Evolutionary conservation across 116 monocot genomes (phyloP).

Genomic region (Phalaenopsis hybrid): DNA sequence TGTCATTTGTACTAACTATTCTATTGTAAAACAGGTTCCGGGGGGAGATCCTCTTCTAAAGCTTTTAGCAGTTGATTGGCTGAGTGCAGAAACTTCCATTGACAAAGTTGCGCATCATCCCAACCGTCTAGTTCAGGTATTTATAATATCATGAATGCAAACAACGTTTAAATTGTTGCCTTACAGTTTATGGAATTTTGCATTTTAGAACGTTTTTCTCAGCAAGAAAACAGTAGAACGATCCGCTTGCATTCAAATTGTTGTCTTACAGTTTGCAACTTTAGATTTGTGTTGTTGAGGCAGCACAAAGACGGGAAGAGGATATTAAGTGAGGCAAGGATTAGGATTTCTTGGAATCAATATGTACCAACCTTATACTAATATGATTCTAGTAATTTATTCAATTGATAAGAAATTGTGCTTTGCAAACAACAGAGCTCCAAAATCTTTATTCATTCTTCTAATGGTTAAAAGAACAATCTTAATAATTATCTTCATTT

Average conservation of each 20-base stretch:
- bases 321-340: background rate
- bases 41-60: conserved; percentile 95
- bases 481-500: background rate
- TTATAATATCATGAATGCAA: background rate
- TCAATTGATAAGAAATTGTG: background rate
- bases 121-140: conserved; percentile 80
- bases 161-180: background rate
- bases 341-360: background rate
- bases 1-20: background rate
- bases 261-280: background rate
- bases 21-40: conserved; percentile 30
- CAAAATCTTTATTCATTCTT: conserved; percentile 1
- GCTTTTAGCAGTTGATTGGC: conserved; percentile 89
- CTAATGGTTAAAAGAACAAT: background rate
- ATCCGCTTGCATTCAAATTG: background rate
- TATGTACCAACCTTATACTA: background rate
- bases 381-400: background rate
- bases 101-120: conserved; percentile 66
- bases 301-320: background rate
- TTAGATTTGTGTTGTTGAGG: background rate
- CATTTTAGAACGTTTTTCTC: background rate
- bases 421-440: background rate
- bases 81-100: conserved; percentile 50
- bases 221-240: background rate
- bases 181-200: background rate